Percentiles rank a stretch among this genome's conserved stretches.
Conservation (phyloP, 202 grass and related monocot genomes). For the Carex arenaria region DNA sequence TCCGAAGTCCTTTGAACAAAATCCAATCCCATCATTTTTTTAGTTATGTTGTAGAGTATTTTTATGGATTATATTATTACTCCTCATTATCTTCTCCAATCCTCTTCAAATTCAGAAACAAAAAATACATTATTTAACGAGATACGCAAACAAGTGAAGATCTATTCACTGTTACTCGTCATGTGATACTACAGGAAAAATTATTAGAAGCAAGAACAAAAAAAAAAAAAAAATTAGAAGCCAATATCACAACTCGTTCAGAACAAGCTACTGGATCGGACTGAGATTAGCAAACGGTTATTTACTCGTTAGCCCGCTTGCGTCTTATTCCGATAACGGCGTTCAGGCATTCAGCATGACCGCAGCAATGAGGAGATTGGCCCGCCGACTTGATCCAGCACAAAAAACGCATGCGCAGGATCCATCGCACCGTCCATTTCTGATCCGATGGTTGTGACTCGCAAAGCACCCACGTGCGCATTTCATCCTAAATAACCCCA, state of each 20-base stretch:
- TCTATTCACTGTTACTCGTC: background rate
- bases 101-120: background rate
- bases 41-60: too few species aligned
- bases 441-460: background rate
- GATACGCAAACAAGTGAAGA: background rate
- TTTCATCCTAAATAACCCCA: background rate
- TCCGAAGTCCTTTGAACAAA: too few species aligned
- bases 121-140: background rate
- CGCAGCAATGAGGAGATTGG: background rate
- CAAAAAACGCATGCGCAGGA: background rate
- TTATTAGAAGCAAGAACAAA: background rate
- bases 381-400: constrained; percentile 3
- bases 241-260: background rate
- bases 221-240: background rate
- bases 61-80: too few species aligned
- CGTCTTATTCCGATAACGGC: background rate
- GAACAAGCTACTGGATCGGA: background rate
- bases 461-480: background rate
- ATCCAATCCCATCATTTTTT: too few species aligned
- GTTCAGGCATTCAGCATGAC: background rate
- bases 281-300: background rate
- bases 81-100: too few species aligned
- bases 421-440: background rate
- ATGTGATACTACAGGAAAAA: background rate
- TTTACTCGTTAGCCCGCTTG: background rate